phyloP scores from a whole-genome alignment of 208 protist genomes.

The Trypanosoma avium region DNA sequence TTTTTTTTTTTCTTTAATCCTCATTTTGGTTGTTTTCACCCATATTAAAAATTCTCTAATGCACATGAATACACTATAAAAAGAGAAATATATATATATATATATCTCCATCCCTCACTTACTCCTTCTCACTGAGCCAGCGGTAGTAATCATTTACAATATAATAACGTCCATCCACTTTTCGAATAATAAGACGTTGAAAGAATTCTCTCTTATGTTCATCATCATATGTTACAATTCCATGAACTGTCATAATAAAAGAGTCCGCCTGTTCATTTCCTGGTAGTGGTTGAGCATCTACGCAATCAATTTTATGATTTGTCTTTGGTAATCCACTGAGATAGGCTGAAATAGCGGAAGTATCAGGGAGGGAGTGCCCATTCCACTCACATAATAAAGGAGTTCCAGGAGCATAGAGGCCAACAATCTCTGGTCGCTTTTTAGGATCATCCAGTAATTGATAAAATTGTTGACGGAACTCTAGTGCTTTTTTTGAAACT shows the following conservation, averaged over 20 bases:
- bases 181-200: conserved; percentile 82
- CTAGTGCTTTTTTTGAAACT: conserved; percentile 78
- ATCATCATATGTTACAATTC: conserved; percentile 81
- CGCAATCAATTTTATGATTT: conserved; percentile 71
- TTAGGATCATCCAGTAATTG: conserved; percentile 67
- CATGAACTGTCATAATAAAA: conserved; percentile 80
- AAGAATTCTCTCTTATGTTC: conserved; percentile 89
- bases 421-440: conserved; percentile 51
- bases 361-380: conserved; percentile 64
- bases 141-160: conserved; percentile 92
- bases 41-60: background rate
- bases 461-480: conserved; percentile 82
- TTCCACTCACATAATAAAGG: conserved; percentile 89
- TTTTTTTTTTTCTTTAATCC: too few species aligned
- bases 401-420: conserved; percentile 67
- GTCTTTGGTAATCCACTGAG: conserved; percentile 68
- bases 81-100: background rate
- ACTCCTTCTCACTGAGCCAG: conserved; percentile 73
- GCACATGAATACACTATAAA: background rate
- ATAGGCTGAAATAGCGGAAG: conserved; percentile 59
- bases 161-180: conserved; percentile 70
- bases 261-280: conserved; percentile 75
- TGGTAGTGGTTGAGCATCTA: conserved; percentile 90
- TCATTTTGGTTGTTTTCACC: background rate
- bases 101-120: background rate